phyloP scores from a whole-genome alignment of 2,329 filamentous ascomycete genomes.

The Ceratocystis cacaofunesta region DNA sequence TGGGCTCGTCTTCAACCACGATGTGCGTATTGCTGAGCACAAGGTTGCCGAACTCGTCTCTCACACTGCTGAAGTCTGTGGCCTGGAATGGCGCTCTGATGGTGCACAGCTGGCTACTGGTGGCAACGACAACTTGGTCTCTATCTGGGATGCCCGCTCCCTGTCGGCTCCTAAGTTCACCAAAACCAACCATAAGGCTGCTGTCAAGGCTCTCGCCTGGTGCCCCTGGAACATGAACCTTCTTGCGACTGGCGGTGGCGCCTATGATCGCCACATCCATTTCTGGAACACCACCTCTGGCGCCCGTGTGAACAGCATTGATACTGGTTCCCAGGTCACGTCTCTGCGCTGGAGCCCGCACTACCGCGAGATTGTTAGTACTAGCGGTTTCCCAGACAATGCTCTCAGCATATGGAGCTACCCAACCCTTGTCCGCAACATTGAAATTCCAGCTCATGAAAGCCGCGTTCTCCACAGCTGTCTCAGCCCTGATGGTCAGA shows the following conservation, averaged over 20 bases:
- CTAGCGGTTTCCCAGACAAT: conserved; percentile 97
- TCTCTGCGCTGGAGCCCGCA: conserved; percentile 90
- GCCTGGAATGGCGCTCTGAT: conserved; percentile 93
- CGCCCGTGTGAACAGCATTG: conserved; percentile 95
- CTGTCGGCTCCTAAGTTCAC: conserved; percentile 92
- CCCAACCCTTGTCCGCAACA: conserved; percentile 87
- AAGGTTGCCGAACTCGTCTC: conserved; percentile 95
- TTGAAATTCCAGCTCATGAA: conserved; percentile 96
- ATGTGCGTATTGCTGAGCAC: conserved; percentile 93
- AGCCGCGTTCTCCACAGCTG: conserved; percentile 92
- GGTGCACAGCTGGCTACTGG: conserved; percentile 93
- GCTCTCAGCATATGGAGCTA: conserved; percentile 99
- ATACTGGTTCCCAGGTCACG: conserved; percentile 94
- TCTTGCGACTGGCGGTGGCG: conserved; percentile 87
- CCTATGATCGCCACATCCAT: conserved; percentile 95
- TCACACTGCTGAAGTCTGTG: conserved; percentile 95
- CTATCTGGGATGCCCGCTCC: conserved; percentile 95
- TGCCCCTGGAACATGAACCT: conserved; percentile 98
- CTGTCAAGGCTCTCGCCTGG: conserved; percentile 96
- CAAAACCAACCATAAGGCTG: conserved; percentile 98
- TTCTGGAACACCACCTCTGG: conserved; percentile 99
- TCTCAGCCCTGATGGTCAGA: conserved; percentile 92
- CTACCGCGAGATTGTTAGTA: conserved; percentile 96
- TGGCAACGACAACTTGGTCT: conserved; percentile 97
- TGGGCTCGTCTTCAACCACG: conserved; percentile 94